Base-by-base conservation (phyloP, 129 eudicot genomes). In the Sambucus nigra region DNA sequence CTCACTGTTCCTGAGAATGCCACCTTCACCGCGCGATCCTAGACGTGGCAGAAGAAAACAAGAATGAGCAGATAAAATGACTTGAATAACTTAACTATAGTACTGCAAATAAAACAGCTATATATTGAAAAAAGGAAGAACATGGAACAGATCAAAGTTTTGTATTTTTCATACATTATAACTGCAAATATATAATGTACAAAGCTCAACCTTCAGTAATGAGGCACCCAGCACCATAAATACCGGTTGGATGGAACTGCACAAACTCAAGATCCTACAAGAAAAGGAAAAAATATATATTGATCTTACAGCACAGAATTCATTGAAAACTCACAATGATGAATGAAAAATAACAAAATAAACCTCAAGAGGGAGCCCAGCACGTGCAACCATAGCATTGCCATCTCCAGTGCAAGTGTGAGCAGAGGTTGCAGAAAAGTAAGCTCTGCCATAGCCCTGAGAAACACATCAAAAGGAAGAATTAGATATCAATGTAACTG, bases 341-440 rank as follows among this genome's bases (percentile, higher is more conserved):
- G 44, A 28, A 32, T 23, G 38, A 60, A 49, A n/a, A 55, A 42
- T 35, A 47, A 7, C n/a, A 26, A 50, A 54, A 55, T 21, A 60
- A 49, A 92, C 99, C 96, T 92, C 78, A 17, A 92, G 88, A 31
- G 99, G 96, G 63, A 92, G 78, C 41, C 99, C 99, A 53, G 96
- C 99, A 75, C 99, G 99, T 25, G 99, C 96, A 80, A 92, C 99
- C 99, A 92, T 92, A 41, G 96, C 99, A 82, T 80, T 86, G 56
- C 99, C 99, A 72, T 92, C 99, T 65, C 99, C 99, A 11, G 99
- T 92, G 86, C 99, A 91, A 59, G 99, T 91, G 72, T 91, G 99
- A 63, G 99, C 99, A 53, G 99, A 91, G 53, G 99, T 91, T 40
- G 99, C 99, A 41, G 99, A 91, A 54, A 91, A 91, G 72, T 91